These are phyloP conservation scores for Drechmeria coniospora DNA, from an alignment of 2,329 filamentous ascomycete genomes.

Conservation along the genomic window DNA sequence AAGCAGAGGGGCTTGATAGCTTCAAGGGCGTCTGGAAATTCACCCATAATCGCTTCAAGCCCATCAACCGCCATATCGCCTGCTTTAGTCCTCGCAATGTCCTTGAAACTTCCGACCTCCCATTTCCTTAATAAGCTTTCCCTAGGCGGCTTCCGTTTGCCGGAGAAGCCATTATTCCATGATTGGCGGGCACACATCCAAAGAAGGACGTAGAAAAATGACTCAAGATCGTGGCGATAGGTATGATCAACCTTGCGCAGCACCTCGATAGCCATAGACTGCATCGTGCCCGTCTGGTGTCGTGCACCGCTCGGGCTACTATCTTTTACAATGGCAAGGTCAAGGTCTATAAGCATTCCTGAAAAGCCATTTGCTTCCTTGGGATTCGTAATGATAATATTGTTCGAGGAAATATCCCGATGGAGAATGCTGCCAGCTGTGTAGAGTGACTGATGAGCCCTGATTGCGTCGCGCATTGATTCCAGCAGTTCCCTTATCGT, in stretches of 20 bases:
- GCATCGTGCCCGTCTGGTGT: conserved; percentile 14
- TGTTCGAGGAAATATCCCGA: conserved; percentile 3
- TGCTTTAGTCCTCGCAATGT: conserved; percentile 3
- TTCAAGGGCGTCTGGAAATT: conserved; percentile 6
- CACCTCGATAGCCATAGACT: conserved; percentile 20
- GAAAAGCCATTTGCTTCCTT: conserved; percentile 6
- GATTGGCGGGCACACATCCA: conserved; percentile 6
- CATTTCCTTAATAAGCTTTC: conserved; percentile 3
- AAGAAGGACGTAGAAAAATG: conserved; percentile 6
- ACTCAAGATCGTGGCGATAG: no score
- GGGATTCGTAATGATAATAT: conserved; percentile 2
- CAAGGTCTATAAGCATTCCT: conserved; percentile 12
- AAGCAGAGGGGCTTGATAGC: conserved; percentile 6
- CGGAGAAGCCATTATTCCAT: conserved; percentile 2
- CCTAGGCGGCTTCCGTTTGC: not conserved
- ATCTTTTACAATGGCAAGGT: conserved; percentile 6
- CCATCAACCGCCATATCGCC: no score
- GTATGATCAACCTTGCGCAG: conserved; percentile 12
- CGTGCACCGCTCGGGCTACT: conserved; percentile 8
- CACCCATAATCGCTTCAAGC: conserved; percentile 3
- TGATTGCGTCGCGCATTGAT: conserved; percentile 18
- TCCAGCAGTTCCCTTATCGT: conserved; percentile 17
- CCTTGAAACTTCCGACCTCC: conserved; percentile 4
- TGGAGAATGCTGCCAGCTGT: conserved; percentile 7
- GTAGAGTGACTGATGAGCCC: conserved; percentile 19